A percentile compares a stretch with the other conserved stretches of the same genome.
Evolutionary conservation across 31 red algal species (phyloP).

Genomic region (Endocladia muricata): DNA sequence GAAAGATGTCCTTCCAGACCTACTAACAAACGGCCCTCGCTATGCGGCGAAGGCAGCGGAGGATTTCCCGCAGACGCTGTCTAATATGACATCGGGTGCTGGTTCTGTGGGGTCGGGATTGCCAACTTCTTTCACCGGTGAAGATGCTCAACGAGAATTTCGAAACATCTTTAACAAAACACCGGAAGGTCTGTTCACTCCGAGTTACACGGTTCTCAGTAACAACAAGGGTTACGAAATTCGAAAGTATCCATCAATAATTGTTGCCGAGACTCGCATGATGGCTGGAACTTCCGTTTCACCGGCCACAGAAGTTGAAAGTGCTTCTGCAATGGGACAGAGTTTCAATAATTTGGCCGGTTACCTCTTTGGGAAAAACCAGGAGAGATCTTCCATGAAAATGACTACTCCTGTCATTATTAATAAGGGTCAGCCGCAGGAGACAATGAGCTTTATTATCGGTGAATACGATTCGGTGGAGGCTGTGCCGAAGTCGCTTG

Average conservation of each 20-base stretch:
- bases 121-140: conserved; percentile 14
- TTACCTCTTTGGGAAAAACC: conserved; percentile 58
- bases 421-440: conserved; percentile 30
- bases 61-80: conserved; percentile 17
- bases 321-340: conserved; percentile 45
- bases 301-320: conserved; percentile 42
- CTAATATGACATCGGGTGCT: not conserved
- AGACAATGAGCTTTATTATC: conserved; percentile 62
- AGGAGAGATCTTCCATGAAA: conserved; percentile 49
- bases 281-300: not conserved
- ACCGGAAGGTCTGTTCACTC: conserved; percentile 48
- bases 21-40: conserved; percentile 37
- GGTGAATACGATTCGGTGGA: conserved; percentile 45
- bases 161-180: conserved; percentile 58
- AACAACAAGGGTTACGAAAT: conserved; percentile 47
- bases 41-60: conserved; percentile 31
- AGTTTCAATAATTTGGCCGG: conserved; percentile 48
- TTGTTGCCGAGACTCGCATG: conserved; percentile 46
- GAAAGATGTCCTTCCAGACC: conserved; percentile 45
- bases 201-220: conserved; percentile 20
- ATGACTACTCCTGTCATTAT: conserved; percentile 61
- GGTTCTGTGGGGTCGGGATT: not conserved
- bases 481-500: conserved; percentile 35
- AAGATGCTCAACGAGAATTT: conserved; percentile 45
- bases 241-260: conserved; percentile 37